Evolutionary conservation across 1,139 yeast genomes (phyloP).

Genomic region (Blastobotrys malaysiensis): DNA sequence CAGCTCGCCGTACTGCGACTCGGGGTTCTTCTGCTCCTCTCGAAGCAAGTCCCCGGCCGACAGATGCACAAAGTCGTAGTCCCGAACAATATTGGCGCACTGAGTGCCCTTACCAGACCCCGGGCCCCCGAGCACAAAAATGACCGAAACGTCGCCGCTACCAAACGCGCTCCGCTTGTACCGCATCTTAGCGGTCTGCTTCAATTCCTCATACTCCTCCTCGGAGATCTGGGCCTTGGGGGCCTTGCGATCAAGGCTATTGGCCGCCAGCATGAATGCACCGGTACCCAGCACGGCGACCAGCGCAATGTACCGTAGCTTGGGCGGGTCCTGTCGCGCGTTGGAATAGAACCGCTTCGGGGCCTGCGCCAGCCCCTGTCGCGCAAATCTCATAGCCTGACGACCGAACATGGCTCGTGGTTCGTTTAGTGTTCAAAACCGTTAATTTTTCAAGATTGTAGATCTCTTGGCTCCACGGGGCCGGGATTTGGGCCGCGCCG

Average conservation of each 20-base stretch:
- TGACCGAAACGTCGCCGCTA: constrained; percentile 61
- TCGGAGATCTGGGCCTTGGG: constrained; percentile 52
- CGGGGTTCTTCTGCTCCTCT: constrained; percentile 78
- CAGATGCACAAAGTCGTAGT: constrained; percentile 75
- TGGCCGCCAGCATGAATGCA: constrained; percentile 48
- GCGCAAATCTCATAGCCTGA: background rate
- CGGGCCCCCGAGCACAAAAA: constrained; percentile 74
- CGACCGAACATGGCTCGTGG: constrained; percentile 1
- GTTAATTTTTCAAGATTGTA: background rate
- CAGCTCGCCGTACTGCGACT: constrained; percentile 75
- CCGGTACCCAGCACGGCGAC: constrained; percentile 37
- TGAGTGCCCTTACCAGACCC: constrained; percentile 98
- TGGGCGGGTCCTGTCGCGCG: constrained; percentile 27
- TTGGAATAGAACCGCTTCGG: constrained; percentile 10
- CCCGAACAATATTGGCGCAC: constrained; percentile 72
- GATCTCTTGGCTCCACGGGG: background rate
- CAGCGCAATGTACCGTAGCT: constrained; percentile 30
- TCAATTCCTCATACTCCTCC: constrained; percentile 52
- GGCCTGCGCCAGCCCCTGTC: background rate
- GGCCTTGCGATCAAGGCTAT: constrained; percentile 45
- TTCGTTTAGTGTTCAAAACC: background rate
- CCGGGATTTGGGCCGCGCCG: background rate
- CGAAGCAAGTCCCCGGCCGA: constrained; percentile 91
- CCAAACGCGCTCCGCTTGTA: constrained; percentile 44
- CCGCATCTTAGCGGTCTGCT: constrained; percentile 19